phyloP scores from a whole-genome alignment of 345 rosid genomes.

The Schrenkiella parvula region DNA sequence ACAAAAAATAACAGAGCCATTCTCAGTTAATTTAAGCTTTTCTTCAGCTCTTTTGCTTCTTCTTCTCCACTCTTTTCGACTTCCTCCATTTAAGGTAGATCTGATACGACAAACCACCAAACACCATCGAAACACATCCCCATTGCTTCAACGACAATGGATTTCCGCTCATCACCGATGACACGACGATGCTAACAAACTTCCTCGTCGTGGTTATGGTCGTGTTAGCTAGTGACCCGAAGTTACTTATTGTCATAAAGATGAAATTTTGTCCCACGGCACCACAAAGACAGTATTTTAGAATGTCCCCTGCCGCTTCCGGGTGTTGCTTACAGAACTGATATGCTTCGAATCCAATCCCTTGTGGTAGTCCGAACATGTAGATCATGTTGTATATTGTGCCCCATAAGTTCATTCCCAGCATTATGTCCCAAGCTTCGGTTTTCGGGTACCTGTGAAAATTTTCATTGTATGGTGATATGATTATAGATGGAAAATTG shows the following conservation, averaged over 20 bases:
- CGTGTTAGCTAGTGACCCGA: conserved; percentile 91
- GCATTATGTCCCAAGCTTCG: conserved; percentile 90
- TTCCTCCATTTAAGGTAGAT: conserved; percentile 88
- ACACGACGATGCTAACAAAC: conserved; percentile 87
- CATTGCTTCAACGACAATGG: conserved; percentile 84
- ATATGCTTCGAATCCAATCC: conserved; percentile 67
- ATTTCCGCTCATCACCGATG: conserved; percentile 83
- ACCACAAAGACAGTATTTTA: conserved; percentile 82
- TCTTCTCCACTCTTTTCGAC: conserved; percentile 65
- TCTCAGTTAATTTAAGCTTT: background rate
- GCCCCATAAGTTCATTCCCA: conserved; percentile 97
- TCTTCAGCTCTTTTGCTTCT: conserved; percentile 59
- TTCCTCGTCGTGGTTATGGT: conserved; percentile 93
- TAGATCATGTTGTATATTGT: conserved; percentile 82
- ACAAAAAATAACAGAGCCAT: conserved; percentile 15
- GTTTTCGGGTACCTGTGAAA: conserved; percentile 75
- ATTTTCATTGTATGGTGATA: background rate
- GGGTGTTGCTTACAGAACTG: conserved; percentile 83
- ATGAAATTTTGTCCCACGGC: conserved; percentile 97
- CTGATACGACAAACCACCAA: conserved; percentile 93
- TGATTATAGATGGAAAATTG: background rate
- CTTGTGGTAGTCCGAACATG: conserved; percentile 85
- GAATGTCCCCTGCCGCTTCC: conserved; percentile 87
- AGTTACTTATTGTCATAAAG: conserved; percentile 84
- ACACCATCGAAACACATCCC: conserved; percentile 89